phyloP scores from a whole-genome alignment of 2,329 filamentous ascomycete species.

The Phyllosticta capitalensis region DNA sequence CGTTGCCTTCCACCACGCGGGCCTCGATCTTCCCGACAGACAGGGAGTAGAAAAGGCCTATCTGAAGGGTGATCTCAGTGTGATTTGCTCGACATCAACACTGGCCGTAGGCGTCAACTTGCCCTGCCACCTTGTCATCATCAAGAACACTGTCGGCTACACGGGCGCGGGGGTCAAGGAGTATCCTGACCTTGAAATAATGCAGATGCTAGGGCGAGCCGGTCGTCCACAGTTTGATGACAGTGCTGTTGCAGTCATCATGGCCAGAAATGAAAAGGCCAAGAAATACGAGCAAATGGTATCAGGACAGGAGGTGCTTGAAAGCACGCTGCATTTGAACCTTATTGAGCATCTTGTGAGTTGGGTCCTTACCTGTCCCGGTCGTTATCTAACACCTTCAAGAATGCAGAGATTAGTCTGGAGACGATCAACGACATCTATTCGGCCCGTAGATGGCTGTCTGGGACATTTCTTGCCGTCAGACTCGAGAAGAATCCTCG shows the following conservation, averaged over 20 bases:
- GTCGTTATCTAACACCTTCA: neutral
- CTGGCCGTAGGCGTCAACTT: constrained; percentile 76
- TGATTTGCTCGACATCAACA: constrained; percentile 83
- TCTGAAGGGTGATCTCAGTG: constrained; percentile 58
- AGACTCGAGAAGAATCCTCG: constrained; percentile 60
- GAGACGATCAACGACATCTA: constrained; percentile 57
- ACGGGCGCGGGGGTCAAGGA: constrained; percentile 51
- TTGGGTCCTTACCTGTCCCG: neutral
- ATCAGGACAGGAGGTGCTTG: constrained; percentile 61
- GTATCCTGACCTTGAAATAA: constrained; percentile 73
- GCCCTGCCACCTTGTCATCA: constrained; percentile 71
- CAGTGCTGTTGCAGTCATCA: constrained; percentile 66
- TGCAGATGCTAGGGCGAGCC: constrained; percentile 84
- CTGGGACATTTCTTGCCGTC: constrained; percentile 68
- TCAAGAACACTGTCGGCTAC: constrained; percentile 69
- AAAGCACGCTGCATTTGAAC: constrained; percentile 70
- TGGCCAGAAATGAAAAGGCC: constrained; percentile 60
- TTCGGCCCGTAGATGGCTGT: constrained; percentile 64
- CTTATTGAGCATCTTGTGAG: constrained; percentile 62
- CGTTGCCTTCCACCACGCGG: constrained; percentile 77
- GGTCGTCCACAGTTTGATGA: constrained; percentile 76
- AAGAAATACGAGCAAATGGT: constrained; percentile 63
- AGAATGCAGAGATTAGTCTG: constrained; percentile 71
- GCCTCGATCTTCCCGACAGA: constrained; percentile 57
- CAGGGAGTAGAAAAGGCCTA: constrained; percentile 58